A percentile compares a stretch with the other conserved stretches of the same genome.
Conservation (phyloP, 768 basidiomycete genomes). For the Trametopsis cervina region DNA sequence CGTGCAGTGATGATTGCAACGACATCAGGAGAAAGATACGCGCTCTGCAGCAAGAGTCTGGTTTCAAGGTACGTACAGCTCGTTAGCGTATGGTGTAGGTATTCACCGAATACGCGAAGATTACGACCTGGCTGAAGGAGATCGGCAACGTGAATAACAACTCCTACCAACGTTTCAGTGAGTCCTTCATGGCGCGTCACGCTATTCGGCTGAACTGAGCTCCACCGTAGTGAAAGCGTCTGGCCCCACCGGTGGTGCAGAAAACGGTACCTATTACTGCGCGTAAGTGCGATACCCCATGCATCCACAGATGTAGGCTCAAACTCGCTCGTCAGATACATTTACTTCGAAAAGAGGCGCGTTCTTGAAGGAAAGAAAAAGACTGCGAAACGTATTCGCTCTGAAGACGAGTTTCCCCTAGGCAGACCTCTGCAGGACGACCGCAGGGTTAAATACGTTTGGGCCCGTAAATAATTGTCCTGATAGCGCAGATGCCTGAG, state of each 20-base stretch:
- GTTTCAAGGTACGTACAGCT: slow-evolving; percentile 30
- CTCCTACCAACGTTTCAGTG: slow-evolving; percentile 39
- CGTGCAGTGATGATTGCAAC: slow-evolving; percentile 40
- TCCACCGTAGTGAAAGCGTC: slow-evolving; percentile 35
- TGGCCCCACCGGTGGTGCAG: slow-evolving; percentile 33
- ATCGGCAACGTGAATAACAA: slow-evolving; percentile 41
- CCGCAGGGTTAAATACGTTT: no score
- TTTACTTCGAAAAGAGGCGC: slow-evolving; percentile 42
- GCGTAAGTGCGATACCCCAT: slow-evolving; percentile 27
- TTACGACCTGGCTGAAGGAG: slow-evolving; percentile 38
- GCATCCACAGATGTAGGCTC: neutral
- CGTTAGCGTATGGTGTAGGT: neutral
- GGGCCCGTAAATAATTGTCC: no score
- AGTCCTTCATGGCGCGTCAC: no score
- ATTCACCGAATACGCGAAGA: slow-evolving; percentile 18
- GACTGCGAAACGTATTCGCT: slow-evolving; percentile 30
- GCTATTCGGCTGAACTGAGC: neutral
- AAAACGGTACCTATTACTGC: slow-evolving; percentile 38
- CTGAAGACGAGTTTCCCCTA: slow-evolving; percentile 24
- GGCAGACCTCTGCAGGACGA: slow-evolving; percentile 28
- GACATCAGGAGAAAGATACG: slow-evolving; percentile 41
- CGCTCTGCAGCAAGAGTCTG: slow-evolving; percentile 32
- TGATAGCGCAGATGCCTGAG: no score
- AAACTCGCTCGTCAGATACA: slow-evolving; percentile 25
- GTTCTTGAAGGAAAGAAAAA: slow-evolving; percentile 44